These are phyloP conservation scores for Fusarium miscanthi DNA, from an alignment of 2,329 filamentous ascomycete genomes.

Conservation along the genomic window DNA sequence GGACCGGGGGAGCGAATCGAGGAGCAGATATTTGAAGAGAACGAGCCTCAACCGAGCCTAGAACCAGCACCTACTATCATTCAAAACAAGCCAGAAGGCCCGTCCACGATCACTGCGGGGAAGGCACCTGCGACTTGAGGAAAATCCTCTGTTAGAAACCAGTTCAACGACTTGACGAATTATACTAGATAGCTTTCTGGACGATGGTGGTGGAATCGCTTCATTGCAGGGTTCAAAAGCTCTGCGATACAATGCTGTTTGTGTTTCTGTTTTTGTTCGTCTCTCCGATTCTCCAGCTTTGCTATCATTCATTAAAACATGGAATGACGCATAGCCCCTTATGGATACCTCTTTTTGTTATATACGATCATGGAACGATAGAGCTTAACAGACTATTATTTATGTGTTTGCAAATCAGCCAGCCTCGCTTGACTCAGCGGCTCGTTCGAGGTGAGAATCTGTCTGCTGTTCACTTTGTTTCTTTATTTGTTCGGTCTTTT, in stretches of 20 bases:
- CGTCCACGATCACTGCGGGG: conserved; percentile 8
- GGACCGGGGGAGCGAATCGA: conserved; percentile 58
- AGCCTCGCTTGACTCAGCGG: background rate
- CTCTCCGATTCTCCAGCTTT: conserved; percentile 29
- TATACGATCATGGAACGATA: conserved; percentile 35
- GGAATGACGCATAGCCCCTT: conserved; percentile 30
- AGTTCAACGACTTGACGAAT: conserved; percentile 44
- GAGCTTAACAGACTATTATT: conserved; percentile 29
- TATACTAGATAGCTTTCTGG: conserved; percentile 35
- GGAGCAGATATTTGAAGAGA: conserved; percentile 60
- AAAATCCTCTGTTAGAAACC: conserved; percentile 2
- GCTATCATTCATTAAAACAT: background rate
- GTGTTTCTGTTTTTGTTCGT: conserved; percentile 21
- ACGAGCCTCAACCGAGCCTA: conserved; percentile 43
- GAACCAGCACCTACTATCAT: conserved; percentile 34
- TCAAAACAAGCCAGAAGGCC: conserved; percentile 18
- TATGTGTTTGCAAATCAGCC: background rate
- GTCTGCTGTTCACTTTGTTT: background rate
- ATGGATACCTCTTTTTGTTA: conserved; percentile 43
- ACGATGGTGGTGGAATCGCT: conserved; percentile 17
- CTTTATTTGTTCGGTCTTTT: background rate
- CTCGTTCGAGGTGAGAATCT: background rate
- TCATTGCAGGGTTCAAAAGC: conserved; percentile 26
- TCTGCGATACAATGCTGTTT: conserved; percentile 22
- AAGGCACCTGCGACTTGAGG: conserved; percentile 28